Evolutionary conservation across 2,329 filamentous ascomycete genomes (phyloP), one percentile per base, ranked within the genome.

Genomic region (Trichoderma arundinaceum): DNA sequence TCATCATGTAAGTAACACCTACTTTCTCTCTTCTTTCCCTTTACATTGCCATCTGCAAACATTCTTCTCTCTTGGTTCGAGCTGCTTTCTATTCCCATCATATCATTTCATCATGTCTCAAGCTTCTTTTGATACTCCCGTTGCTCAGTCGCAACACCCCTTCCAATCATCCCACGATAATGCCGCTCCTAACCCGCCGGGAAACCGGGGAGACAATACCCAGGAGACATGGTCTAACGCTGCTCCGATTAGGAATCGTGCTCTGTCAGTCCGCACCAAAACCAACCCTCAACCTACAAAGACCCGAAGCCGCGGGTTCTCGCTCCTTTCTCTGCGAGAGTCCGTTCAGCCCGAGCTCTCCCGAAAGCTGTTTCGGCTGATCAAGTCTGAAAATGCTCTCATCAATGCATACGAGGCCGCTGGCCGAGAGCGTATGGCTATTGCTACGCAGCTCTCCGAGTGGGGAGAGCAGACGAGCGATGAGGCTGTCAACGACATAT

Each of bases 391-490:
- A 79, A 98, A 97, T 83, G 89, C 90, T 75, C 89, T 94, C 41
- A 93, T 98, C 73, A 84, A 86, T 57, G 90, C 92, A 56, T 90
- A 97, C 80, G 92, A 97, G 80, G 82, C 87, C 7, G 95, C 94
- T 7, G 92, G 89, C 56, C 90, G 90, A 67, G 94, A 97, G 81
- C 91, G 93, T 65, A 81, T 92, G 67, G 87, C 88, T 57, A 93
- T 98, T 73, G 95, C 94, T 15, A 88, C 89, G 10, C 94, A 98
- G 81, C 87, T 99, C 51, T 96, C 92, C 7, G 94, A 98, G 71
- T 99, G 95, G 95, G 95, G 95, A 66, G 94, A 98, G 80, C 87
- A 91, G 67, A 97, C 94, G 1, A 86, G 88, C 61, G 95, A 99
- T 74, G 92, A 96, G 68, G 88, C 89, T 59, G 84, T 98, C 73